Base-by-base conservation (phyloP, 2,329 filamentous ascomycete species). In the Corynespora cassiicola region DNA sequence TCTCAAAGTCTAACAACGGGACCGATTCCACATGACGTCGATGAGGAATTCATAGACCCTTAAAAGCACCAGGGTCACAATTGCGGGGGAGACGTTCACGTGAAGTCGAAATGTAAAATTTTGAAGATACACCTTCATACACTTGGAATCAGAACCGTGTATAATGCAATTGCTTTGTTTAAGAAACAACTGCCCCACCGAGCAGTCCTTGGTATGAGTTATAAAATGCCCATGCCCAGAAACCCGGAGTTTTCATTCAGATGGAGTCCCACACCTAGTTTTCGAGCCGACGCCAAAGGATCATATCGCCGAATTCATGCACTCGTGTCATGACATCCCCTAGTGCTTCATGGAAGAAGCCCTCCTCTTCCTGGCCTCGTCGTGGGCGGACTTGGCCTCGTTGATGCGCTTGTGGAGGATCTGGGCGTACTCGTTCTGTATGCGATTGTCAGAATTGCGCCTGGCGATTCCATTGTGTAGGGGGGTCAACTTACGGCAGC, bases 321-420 rank as follows among this genome's bases (percentile, higher is more conserved):
- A 54, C 36, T 59, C 56, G 51, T 62, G 52, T 52, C 36, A n/a
- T n/a, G n/a, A n/a, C 43, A 50, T 52, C 47, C 39, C 44, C 62
- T 68, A 68, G 53, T 68, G 65, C 61, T 54, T 66, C 63, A 68
- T 65, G 69, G 92, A 96, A 75, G 88, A 95, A 66, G 92, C 92
- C 74, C 94, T 85, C 75, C 94, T 86, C 90, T 97, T 97, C 81
- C 90, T 89, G 75, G 87, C 80, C 79, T 97, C 92, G 66, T 85
- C 86, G 82, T 94, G 92, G 78, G 87, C 86, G 72, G 87, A 81
- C 85, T 96, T 96, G 81, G 90, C 88, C 82, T 99, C 94, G 72
- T 85, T 81, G 69, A 97, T 89, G 80, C 94, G 94, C 88, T 94
- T 95, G 80, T 94, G 90, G 54, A 99, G 84, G 75, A 97, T 77